Base-by-base conservation (phyloP, 768 basidiomycete species). In the Pholiota conissans region DNA sequence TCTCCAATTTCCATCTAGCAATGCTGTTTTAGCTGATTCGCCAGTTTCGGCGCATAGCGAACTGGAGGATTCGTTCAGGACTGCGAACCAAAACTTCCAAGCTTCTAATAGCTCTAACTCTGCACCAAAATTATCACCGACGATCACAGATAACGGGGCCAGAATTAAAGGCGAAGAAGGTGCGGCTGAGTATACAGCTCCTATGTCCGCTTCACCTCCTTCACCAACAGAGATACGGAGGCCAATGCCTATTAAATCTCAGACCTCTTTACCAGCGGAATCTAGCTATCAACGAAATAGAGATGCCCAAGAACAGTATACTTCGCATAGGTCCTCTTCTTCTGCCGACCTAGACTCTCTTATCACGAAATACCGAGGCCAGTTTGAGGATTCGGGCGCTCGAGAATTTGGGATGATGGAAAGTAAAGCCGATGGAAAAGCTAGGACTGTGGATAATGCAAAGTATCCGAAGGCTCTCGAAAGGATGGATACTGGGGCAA, bases 401-500 rank as follows among this genome's bases (percentile, higher is more conserved):
- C 51, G 58, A 49, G 65, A 65, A 58, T 63, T 66, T 61, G 63
- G 63, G 4, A 40, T 52, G 24, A 52, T 58, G 42, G 52, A 56
- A 20, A 13, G 48, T 30, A 62, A 49, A 24, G 22, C n/a, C 22
- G 47, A 58, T 42, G 55, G 55, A 56, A 68, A 72, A 66, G 56
- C 63, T 24, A 65, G 66, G 56, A 69, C 67, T 22, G 60, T 73
- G 27, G 74, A 76, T 56, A 61, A 56, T 26, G 63, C 65, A 4
- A 76, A 71, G 56, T 58, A 61, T 24, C 55, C 67, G 37, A 67
- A 70, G 52, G 32, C 65, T 14, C 62, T 84, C 3, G 83, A 86
- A 50, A 77, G 82, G 58, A 76, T 69, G 20, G 84, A 86, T 45
- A 82, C 84, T 2, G 78, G 76, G 5, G 77, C 70, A 37, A 86